These are phyloP conservation scores for Tuber brumale DNA, from an alignment of 495 filamentous ascomycete genomes.

Conservation along the genomic window DNA sequence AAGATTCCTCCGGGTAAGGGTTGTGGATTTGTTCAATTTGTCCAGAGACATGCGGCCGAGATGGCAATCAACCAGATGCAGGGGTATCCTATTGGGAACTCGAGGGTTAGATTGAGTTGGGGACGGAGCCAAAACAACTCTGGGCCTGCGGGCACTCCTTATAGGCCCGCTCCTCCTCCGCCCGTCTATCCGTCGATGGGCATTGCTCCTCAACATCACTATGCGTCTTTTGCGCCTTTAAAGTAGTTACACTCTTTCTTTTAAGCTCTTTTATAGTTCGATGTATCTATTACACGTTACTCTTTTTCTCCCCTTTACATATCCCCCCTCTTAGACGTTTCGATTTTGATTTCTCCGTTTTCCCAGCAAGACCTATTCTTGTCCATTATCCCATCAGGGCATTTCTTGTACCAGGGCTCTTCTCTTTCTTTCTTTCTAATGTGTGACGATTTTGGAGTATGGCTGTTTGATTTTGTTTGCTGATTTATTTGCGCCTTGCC, in stretches of 20 bases:
- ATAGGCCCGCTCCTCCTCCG: constrained; percentile 89
- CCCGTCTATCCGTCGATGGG: constrained; percentile 82
- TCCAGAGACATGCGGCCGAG: constrained; percentile 96
- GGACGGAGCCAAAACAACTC: constrained; percentile 99
- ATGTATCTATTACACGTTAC: constrained; percentile 45
- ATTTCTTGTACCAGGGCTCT: constrained; percentile 26
- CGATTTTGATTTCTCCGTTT: neutral
- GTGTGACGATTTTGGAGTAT: constrained; percentile 33
- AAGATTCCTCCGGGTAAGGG: constrained; percentile 99
- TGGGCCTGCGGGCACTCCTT: constrained; percentile 91
- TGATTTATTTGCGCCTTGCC: constrained; percentile 41
- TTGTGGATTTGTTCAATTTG: constrained; percentile 98
- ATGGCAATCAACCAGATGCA: constrained; percentile 99
- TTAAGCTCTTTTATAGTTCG: constrained; percentile 40
- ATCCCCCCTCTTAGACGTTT: constrained; percentile 25
- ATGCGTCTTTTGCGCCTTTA: constrained; percentile 66
- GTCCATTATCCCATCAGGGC: constrained; percentile 19
- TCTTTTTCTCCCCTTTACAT: constrained; percentile 26
- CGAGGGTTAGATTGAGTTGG: constrained; percentile 93
- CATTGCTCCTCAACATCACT: constrained; percentile 67
- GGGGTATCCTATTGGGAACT: constrained; percentile 98
- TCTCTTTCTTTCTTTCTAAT: constrained; percentile 19
- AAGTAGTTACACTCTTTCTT: constrained; percentile 54
- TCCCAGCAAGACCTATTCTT: constrained; percentile 12
- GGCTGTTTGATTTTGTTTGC: constrained; percentile 42